Evolutionary conservation across 148 eudicot species (phyloP), one percentile per base, ranked within the genome.

Genomic region (Dianthus caryophyllus): DNA sequence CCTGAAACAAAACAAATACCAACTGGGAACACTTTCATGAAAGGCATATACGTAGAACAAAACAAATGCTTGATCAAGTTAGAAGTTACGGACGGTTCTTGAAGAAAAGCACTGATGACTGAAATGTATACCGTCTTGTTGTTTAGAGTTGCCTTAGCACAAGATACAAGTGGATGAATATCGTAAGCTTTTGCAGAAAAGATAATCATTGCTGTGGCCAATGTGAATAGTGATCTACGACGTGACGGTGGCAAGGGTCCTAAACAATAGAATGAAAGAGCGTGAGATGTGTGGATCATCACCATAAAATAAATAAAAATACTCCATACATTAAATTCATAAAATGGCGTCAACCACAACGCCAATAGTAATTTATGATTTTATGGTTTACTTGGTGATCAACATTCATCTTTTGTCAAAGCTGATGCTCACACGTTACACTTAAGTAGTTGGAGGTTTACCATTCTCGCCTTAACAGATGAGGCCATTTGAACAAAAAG

Each of bases 201-300:
- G 56, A 95, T 86, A 24, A 90, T 81, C 96, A 95, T 88, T 12
- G 85, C 77, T 58, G 85, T 86, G 15, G 99, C 84, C 83, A 94
- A 61, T 2, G 85, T 84, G 73, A 84, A 95, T 39, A 95, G 93
- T 36, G 99, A 88, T 75, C 99, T 85, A 49, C 88, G 83, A 67
- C 89, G 82, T 41, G 96, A 86, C 33, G 99, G 89, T 60, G 90
- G 91, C 64, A 95, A 73, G 66, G 86, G 76, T 43, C 97, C 99
- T 90, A 86, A 43, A 76, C 54, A 10, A 51, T 6, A 60, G 52
- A 61, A 64, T 54, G 6, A 30, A 25, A 59, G 38, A 44, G n/a
- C 46, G 29, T 65, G 21, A 66, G 63, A 49, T 38, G 62, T n/a
- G n/a, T 22, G 6, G 12, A 54, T 46, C 17, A 24, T 24, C 15